These are phyloP conservation scores for Tricholoma bakamatsutake DNA, from an alignment of 768 basidiomycete genomes.

Conservation along the genomic window DNA sequence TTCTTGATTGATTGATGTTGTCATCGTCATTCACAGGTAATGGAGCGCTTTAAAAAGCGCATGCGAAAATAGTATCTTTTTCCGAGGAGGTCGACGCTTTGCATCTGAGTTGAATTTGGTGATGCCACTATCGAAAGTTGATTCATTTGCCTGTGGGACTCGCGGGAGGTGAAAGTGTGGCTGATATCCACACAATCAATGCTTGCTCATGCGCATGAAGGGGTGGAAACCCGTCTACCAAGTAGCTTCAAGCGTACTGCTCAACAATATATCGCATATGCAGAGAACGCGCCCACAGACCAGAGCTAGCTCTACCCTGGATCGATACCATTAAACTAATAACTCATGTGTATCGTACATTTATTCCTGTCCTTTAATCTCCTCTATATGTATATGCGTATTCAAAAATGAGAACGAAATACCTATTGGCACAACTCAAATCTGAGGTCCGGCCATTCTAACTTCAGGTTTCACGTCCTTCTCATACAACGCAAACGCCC, in stretches of 20 bases:
- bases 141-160: too few species aligned
- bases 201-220: too few species aligned
- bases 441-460: conserved; percentile 69
- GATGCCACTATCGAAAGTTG: neutral
- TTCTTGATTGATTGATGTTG: neutral
- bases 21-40: conserved; percentile 45
- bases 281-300: too few species aligned
- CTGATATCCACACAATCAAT: too few species aligned
- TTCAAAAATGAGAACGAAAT: neutral
- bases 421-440: conserved; percentile 16
- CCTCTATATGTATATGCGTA: neutral
- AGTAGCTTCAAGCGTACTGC: too few species aligned
- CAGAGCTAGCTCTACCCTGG: neutral
- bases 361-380: neutral
- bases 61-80: conserved; percentile 60
- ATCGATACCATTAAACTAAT: neutral
- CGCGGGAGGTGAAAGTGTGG: too few species aligned
- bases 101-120: neutral
- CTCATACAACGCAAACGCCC: conserved; percentile 91
- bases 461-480: conserved; percentile 79
- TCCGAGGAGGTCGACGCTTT: neutral
- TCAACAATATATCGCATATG: too few species aligned
- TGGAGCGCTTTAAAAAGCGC: conserved; percentile 97
- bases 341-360: neutral
- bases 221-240: too few species aligned